These are phyloP conservation scores for Blastocladiella emersonii DNA, from an alignment of 371 early-diverging fungal genomes.

Conservation along the genomic window DNA sequence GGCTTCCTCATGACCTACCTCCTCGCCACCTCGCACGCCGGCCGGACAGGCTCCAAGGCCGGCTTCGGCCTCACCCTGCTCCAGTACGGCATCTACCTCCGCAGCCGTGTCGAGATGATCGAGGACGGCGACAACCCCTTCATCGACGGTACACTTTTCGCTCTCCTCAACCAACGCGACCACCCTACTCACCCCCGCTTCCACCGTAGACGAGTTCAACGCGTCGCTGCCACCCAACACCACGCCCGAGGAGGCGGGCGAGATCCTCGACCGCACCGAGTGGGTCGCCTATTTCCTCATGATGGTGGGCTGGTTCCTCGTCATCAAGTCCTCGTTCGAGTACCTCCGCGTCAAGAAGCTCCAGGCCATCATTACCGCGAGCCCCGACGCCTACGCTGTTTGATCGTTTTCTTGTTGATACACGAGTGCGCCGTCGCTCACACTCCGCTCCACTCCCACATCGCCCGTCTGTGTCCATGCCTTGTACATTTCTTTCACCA, in stretches of 20 bases:
- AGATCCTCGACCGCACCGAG: constrained; percentile 1
- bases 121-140: not conserved
- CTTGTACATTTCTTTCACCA: too few relatives aligned
- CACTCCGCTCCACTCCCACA: too few relatives aligned
- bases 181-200: too few relatives aligned
- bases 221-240: constrained; percentile 1
- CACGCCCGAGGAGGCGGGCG: constrained; percentile 1
- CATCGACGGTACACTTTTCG: not conserved
- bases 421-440: too few relatives aligned
- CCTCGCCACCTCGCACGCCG: constrained; percentile 46
- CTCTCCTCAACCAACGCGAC: too few relatives aligned
- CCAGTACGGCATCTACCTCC: constrained; percentile 35
- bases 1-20: constrained; percentile 55
- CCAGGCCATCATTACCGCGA: not conserved
- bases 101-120: constrained; percentile 6
- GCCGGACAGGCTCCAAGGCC: constrained; percentile 26
- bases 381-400: constrained; percentile 1
- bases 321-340: not conserved
- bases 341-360: not conserved
- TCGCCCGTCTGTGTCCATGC: too few relatives aligned
- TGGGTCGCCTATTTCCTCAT: constrained; percentile 1
- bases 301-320: not conserved
- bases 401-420: too few relatives aligned
- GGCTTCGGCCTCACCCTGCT: constrained; percentile 37
- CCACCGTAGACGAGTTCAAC: not conserved